Evolutionary conservation across 169 alveolate species (phyloP), one percentile per base, ranked within the genome.

Genomic region (Babesia caballi): DNA sequence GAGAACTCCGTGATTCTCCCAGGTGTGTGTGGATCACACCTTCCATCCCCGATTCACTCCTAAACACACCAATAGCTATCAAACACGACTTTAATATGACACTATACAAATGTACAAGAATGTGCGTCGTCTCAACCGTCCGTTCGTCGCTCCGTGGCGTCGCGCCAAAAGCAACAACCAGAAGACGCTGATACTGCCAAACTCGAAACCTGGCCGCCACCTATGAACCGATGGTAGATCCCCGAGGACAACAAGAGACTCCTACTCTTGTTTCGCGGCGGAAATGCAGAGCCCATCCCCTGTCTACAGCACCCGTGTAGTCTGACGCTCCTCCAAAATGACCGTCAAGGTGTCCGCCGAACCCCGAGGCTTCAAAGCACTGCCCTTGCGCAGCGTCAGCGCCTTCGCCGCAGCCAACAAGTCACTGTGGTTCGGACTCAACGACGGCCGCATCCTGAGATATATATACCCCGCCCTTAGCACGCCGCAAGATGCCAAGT

Each of bases 391-490:
- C 63, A 40, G 52, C 28, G 61, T 61, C 19, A 67, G 60, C 30
- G 33, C 82, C 38, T 23, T 78, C 17, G 65, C 81, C 15, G 66
- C 51, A 6, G 67, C 88, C 19, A 81, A 81, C 50, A 69, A 53
- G 66, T 71, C 42, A 14, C 23, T 81, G 53, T 81, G 88, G 88
- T 71, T 81, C 19, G 88, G 88, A 12, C 58, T 81, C 0, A 36
- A 52, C 66, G 84, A 81, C 23, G 88, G 88, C 15, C 72, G 66
- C 17, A 63, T 78, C 15, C 40, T 66, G 67, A 49, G 73, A 28
- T 40, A 49, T 35, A 14, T 67, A 0, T 59, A 49, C 53, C 73
- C 60, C 7, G 71, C 56, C 30, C 46, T 61, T 0, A 63, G 38
- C 19, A 28, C 73, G 15, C 8, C 73, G 28, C 61, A 63, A 32